phyloP scores from a whole-genome alignment of 768 basidiomycete species.

The Kwoniella pini region DNA sequence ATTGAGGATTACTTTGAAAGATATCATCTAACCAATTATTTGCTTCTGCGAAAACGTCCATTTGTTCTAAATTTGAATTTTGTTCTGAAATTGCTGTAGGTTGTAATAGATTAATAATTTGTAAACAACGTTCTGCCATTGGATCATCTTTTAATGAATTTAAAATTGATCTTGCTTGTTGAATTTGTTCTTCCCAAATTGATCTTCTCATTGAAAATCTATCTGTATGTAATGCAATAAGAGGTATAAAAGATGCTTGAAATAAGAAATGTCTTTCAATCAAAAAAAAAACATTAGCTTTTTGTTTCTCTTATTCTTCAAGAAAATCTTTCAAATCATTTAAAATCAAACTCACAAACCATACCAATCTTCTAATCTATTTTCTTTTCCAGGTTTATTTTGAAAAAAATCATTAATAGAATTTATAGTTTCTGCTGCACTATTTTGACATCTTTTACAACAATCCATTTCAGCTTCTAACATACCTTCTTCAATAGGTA shows the following conservation, averaged over 20 bases:
- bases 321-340: too few species aligned
- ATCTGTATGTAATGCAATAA: constrained; percentile 17
- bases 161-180: constrained; percentile 5
- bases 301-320: too few species aligned
- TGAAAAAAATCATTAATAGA: constrained; percentile 4
- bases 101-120: constrained; percentile 15
- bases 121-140: constrained; percentile 10
- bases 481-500: neutral
- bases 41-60: neutral
- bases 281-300: neutral
- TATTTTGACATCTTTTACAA: constrained; percentile 6
- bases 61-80: neutral
- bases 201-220: neutral
- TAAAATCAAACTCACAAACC: constrained; percentile 14
- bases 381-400: neutral
- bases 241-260: constrained; percentile 15
- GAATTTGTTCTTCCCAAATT: constrained; percentile 7
- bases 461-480: constrained; percentile 6
- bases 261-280: constrained; percentile 13
- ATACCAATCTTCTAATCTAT: constrained; percentile 17
- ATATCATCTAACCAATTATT: constrained; percentile 10
- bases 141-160: constrained; percentile 1
- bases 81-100: neutral
- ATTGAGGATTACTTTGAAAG: constrained; percentile 3
- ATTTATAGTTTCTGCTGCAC: constrained; percentile 8